Evolutionary conservation across 352 stramenopile species (phyloP), one percentile per base, ranked within the genome.

Genomic region (Phytophthora macrochlamydospora): DNA sequence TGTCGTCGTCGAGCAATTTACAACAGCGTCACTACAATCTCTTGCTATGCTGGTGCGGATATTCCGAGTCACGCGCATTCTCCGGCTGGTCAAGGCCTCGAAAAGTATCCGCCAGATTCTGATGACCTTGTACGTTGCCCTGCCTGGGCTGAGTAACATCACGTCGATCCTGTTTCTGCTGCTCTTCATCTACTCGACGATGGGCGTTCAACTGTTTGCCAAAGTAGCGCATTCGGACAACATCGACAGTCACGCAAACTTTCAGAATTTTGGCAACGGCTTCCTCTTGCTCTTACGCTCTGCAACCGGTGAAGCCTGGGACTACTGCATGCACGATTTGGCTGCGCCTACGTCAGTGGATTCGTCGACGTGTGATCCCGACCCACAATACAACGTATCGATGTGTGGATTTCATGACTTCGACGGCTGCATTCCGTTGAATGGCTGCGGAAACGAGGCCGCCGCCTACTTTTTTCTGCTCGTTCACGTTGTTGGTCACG

Each of bases 181-280:
- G 63, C 76, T 97, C 24, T 98, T 98, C 71, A 97, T 98, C 59
- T 98, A 96, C 62, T 78, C 93, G 32, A 93, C 94, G 1, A 89
- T 97, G 79, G 92, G 92, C 1, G 84, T 98, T 8, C 89, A 98
- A 71, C 74, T 98, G 38, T 98, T 97, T 60, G 89, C 89, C 14
- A 97, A 91, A 35, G 78, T 98, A 1, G 76, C 71, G 29, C 71
- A 95, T 45, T 71, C 64, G 2, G 69, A 81, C 43, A 89, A 88
- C 51, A 80, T 98, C 44, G 87, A 97, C 65, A 61, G 72, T 18
- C 89, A 97, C 52, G 82, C 90, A 8, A 98, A 98, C 72, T 98
- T 98, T 44, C 88, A 97, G 63, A 85, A 78, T 11, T 94, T 98
- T 53, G 85, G 86, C 38, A 94, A 76, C 12, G 91, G 89, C 6